Conservation (phyloP, 2,329 filamentous ascomycete species). For the Aspergillus sergii region DNA sequence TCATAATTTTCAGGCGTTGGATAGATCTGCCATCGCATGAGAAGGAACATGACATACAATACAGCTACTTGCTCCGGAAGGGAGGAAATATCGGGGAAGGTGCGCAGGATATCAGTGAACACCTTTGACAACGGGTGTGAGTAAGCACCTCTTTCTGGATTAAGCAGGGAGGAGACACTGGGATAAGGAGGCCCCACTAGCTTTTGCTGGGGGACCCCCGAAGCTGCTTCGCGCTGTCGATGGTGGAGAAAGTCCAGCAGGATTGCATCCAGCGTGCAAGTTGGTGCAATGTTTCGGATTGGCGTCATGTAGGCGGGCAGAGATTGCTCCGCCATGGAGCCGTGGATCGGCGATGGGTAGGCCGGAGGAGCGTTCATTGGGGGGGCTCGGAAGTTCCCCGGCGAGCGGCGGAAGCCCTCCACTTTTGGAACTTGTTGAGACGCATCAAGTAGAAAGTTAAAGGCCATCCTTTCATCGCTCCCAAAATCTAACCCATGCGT, state of each 20-base stretch:
- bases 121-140: constrained; percentile 81
- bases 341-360: constrained; percentile 28
- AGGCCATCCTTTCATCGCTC: constrained; percentile 64
- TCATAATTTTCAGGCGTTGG: constrained; percentile 80
- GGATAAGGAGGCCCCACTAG: constrained; percentile 78
- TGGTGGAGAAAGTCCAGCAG: constrained; percentile 77
- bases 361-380: constrained; percentile 24
- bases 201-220: constrained; percentile 65
- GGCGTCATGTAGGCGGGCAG: constrained; percentile 43
- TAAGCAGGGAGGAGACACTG: constrained; percentile 75
- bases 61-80: constrained; percentile 81
- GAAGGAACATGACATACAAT: constrained; percentile 82
- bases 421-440: constrained; percentile 59
- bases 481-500: constrained; percentile 62
- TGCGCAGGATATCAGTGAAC: constrained; percentile 80
- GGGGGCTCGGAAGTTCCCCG: constrained; percentile 27
- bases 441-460: constrained; percentile 72
- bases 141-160: constrained; percentile 64
- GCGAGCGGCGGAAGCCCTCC: constrained; percentile 44
- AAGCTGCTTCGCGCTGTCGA: constrained; percentile 65
- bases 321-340: constrained; percentile 26
- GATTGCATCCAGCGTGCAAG: constrained; percentile 77
- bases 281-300: constrained; percentile 65
- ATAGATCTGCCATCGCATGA: constrained; percentile 83
- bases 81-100: constrained; percentile 78